Conservation (phyloP, 129 eudicot species). For the Artemisia argyi region DNA sequence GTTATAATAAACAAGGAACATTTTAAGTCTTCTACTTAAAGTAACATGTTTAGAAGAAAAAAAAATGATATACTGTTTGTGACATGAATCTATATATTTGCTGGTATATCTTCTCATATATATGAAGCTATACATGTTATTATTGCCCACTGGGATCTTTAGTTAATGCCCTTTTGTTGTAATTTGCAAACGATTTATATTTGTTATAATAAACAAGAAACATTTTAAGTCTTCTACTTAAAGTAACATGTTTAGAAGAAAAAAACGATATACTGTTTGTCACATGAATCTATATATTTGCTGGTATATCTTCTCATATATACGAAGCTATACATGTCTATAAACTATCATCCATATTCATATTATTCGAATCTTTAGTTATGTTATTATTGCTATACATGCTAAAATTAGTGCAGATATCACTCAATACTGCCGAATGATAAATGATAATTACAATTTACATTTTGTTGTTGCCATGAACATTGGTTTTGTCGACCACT, state of each 20-base stretch:
- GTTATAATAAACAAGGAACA: not conserved
- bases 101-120: not conserved
- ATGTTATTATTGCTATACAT: slow-evolving; percentile 13
- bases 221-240: slow-evolving; percentile 1
- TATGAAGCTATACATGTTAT: slow-evolving; percentile 14
- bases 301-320: not conserved
- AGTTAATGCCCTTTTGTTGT: slow-evolving; percentile 9
- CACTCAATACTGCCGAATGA: not conserved
- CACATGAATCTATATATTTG: slow-evolving; percentile 52
- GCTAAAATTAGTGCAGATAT: slow-evolving; percentile 14
- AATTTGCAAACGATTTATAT: not conserved
- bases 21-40: not conserved
- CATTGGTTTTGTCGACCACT: not conserved
- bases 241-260: not conserved
- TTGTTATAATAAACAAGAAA: slow-evolving; percentile 84
- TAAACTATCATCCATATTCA: slow-evolving; percentile 2
- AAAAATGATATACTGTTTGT: not conserved
- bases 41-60: not conserved
- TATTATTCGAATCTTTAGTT: not conserved
- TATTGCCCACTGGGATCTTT: too few species aligned
- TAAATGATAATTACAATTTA: too few species aligned
- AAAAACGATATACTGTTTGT: not conserved
- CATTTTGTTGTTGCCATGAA: not conserved
- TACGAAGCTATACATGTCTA: slow-evolving; percentile 12
- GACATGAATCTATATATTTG: not conserved